Evolutionary conservation across 352 stramenopile genomes (phyloP), one percentile per base, ranked within the genome.

Genomic region (Plasmopara halstedii): DNA sequence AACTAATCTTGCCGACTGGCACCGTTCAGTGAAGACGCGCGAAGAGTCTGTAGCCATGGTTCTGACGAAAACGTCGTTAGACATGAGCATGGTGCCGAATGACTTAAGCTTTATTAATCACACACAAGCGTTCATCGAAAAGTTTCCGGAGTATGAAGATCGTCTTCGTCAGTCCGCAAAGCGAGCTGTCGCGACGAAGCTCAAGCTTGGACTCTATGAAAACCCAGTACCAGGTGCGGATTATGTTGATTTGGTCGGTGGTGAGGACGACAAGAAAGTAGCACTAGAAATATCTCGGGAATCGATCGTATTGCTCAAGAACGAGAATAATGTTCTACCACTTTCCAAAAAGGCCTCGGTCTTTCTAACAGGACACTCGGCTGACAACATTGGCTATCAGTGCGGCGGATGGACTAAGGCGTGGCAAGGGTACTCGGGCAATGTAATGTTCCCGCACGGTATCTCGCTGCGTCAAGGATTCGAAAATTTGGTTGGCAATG

Each of bases 71-170:
- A 88, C 82, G 6, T 75, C 67, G 19, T 67, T 97, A n/a, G 88
- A 97, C 52, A 93, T 97, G 79, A 93, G 74, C 47, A 96, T 96
- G 86, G 73, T 93, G 18, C 61, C 60, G 17, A 60, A 62, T 18
- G 47, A 69, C 15, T 62, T 55, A 0, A 45, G 53, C 13, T 73
- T 79, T 35, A 71, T 88, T 34, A 62, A 85, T 21, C 57, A 71
- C 22, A 46, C 49, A 2, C 62, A 71, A 29, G 39, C 32, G 6
- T 59, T 83, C 38, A 45, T 84, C 4, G 11, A 79, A 18, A 50
- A 51, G 1, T 50, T 64, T 23, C 64, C 62, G 0, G 46, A 55
- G 3, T 46, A 69, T 9, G 35, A 68, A 33, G 48, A 46, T 15
- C 66, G 78, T 14, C 44, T 92, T 20, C 60, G 70, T 26, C 46